Evolutionary conservation across 352 stramenopile genomes (phyloP).

Genomic region (Pilasporangium apinafurcum): DNA sequence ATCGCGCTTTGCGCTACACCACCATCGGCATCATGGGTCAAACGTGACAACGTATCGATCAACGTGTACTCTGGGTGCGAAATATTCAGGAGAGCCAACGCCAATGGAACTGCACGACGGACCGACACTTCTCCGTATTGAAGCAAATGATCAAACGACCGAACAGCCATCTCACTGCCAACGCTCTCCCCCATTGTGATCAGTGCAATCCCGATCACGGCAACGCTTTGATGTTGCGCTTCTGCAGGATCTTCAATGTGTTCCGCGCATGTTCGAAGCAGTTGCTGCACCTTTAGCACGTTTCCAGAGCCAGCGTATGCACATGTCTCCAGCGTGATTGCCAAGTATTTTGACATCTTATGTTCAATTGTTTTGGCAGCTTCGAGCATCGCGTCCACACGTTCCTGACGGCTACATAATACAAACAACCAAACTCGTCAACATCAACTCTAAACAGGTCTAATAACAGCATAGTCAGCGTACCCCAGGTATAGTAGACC

Average conservation of each 20-base stretch:
- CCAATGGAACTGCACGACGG: conserved; percentile 95
- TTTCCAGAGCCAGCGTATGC: conserved; percentile 99
- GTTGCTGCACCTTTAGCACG: conserved; percentile 97
- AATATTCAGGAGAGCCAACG: conserved; percentile 94
- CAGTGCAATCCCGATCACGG: conserved; percentile 96
- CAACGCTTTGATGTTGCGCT: conserved; percentile 89
- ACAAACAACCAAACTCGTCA: conserved; percentile 3
- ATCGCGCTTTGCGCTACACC: conserved; percentile 98
- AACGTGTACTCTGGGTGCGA: conserved; percentile 97
- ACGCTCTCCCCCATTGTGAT: conserved; percentile 98
- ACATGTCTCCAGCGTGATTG: conserved; percentile 96
- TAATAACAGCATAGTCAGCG: no score
- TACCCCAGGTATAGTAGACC: conserved; percentile 97
- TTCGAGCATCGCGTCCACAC: conserved; percentile 98
- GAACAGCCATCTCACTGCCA: conserved; percentile 97
- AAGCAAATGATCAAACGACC: conserved; percentile 98
- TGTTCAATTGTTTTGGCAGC: conserved; percentile 98
- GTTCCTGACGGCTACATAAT: conserved; percentile 74
- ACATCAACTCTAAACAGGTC: no score
- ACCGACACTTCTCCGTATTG: conserved; percentile 99
- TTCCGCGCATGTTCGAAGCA: conserved; percentile 97
- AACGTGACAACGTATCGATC: conserved; percentile 95
- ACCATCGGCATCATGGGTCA: conserved; percentile 97
- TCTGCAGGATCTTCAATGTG: conserved; percentile 88
- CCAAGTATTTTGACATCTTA: conserved; percentile 95